Conservation (phyloP, 495 filamentous ascomycete species). For the Opeltia flavorubescens region DNA sequence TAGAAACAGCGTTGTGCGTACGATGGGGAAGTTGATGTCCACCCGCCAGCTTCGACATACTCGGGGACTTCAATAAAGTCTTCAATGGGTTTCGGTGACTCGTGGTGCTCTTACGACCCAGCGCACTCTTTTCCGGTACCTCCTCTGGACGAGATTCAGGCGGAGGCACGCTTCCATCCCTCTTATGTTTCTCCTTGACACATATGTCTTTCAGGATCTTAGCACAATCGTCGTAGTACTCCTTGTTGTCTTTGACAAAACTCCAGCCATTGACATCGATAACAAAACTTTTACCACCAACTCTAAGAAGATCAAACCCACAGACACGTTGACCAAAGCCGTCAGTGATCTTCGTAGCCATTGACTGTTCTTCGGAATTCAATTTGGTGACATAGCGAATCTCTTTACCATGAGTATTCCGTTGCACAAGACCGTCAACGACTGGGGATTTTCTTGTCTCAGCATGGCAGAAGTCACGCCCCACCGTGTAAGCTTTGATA, state of each 20-base stretch:
- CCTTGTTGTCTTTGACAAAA: slow-evolving; percentile 98
- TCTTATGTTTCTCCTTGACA: slow-evolving; percentile 52
- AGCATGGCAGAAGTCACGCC: slow-evolving; percentile 84
- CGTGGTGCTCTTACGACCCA: slow-evolving; percentile 25
- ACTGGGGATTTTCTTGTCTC: slow-evolving; percentile 95
- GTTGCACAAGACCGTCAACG: slow-evolving; percentile 86
- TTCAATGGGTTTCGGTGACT: slow-evolving; percentile 29
- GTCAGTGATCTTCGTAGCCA: slow-evolving; percentile 78
- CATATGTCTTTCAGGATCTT: slow-evolving; percentile 79
- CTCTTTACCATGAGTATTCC: slow-evolving; percentile 95
- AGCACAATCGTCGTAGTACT: slow-evolving; percentile 89
- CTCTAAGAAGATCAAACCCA: slow-evolving; percentile 88
- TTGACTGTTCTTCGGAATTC: slow-evolving; percentile 63
- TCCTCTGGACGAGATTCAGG: slow-evolving; percentile 13
- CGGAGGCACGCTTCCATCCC: slow-evolving; percentile 22
- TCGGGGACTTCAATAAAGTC: slow-evolving; percentile 50
- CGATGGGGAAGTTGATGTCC: slow-evolving; percentile 27
- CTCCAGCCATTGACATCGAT: slow-evolving; percentile 99
- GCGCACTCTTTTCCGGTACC: slow-evolving; percentile 21
- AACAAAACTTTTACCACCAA: slow-evolving; percentile 80
- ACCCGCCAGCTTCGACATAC: slow-evolving; percentile 43
- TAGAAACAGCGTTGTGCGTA: slow-evolving; percentile 22
- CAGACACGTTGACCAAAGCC: slow-evolving; percentile 93
- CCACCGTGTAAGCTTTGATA: slow-evolving; percentile 97
- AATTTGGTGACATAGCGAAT: slow-evolving; percentile 85